A percentile compares a stretch with the other conserved stretches of the same genome.
Evolutionary conservation across 1,284 basidiomycete species (phyloP).

Genomic region (Ganoderma sinense): DNA sequence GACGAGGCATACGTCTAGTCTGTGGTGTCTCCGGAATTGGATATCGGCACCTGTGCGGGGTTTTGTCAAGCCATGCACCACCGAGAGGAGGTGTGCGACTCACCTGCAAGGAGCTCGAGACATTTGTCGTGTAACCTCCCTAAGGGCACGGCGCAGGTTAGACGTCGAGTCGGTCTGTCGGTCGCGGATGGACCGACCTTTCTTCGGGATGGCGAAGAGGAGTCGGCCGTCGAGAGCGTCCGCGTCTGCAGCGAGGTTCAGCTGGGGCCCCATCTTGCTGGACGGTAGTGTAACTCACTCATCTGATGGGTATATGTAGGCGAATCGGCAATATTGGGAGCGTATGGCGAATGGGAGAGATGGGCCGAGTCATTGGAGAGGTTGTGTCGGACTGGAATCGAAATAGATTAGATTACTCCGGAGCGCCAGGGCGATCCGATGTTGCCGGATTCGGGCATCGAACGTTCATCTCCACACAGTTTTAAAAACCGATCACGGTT

Average conservation of each 20-base stretch:
- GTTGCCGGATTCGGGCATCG: neutral
- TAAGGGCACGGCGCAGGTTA: slow-evolving; percentile 37
- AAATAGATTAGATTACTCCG: slow-evolving; percentile 19
- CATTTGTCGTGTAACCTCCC: slow-evolving; percentile 95
- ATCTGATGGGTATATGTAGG: slow-evolving; percentile 14
- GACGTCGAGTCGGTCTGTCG: neutral
- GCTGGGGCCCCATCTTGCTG: neutral
- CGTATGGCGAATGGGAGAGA: slow-evolving; percentile 1
- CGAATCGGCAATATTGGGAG: neutral
- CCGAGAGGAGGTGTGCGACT: slow-evolving; percentile 27
- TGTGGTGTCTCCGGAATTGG: slow-evolving; percentile 89
- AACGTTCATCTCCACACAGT: neutral
- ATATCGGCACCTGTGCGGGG: slow-evolving; percentile 86
- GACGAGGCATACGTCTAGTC: slow-evolving; percentile 93
- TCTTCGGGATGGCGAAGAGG: slow-evolving; percentile 97
- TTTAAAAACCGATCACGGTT: neutral
- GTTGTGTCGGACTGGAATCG: slow-evolving; percentile 5
- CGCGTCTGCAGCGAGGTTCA: slow-evolving; percentile 35
- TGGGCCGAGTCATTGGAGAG: slow-evolving; percentile 18
- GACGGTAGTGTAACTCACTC: slow-evolving; percentile 23
- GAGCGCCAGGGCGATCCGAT: neutral
- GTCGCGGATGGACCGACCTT: slow-evolving; percentile 63
- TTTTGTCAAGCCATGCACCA: neutral
- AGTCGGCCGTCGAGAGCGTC: slow-evolving; percentile 74
- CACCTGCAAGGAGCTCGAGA: slow-evolving; percentile 83